Evolutionary conservation across 805 yeast genomes (phyloP), one percentile per base, ranked within the genome.

Genomic region (Nakazawaea wyomingensis): DNA sequence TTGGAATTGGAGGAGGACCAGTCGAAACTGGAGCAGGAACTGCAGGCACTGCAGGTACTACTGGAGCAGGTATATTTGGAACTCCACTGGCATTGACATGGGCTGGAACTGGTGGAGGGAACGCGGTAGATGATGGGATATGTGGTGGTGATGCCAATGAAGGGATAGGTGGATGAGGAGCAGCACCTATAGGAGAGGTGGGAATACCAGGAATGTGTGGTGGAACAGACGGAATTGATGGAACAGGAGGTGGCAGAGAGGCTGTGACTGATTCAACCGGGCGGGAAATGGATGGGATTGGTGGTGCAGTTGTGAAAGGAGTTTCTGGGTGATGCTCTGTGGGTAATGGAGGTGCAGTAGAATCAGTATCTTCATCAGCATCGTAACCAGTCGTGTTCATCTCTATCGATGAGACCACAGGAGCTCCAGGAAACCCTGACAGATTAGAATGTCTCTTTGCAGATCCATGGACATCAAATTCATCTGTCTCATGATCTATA

Each of bases 351-450:
- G 46, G 47, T 7, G 41, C 37, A 4, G 50, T 39, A 7, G 47
- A 38, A 34, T 33, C 39, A 5, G 46, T 32, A 44, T 74, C 80
- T 37, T 76, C 85, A 54, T 83, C 89, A 0, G 87, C 87, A 44
- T 83, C 87, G 53, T 81, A 81, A 0, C 88, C 88, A 1, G 86
- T 74, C 8, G 65, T 66, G 44, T 17, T 37, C 7, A 30, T 4
- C 16, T 37, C 41, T 19, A 37, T 30, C 11, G 26, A 19, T 6
- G 35, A 29, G 14, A 11, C 9, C 13, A 31, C 10, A 3, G 46
- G 42, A 4, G 30, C 29, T 2, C 42, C 46, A 19, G 41, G 46
- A 27, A 37, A 37, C 14, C 6, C 24, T 4, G 28, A 10, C 26
- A 24, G 17, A 5, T 34, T 35, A 3, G 29, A 28, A 27, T n/a